Evolutionary conservation across 1,284 basidiomycete species (phyloP), one percentile per base, ranked within the genome.

Genomic region (Golubevia sp.): DNA sequence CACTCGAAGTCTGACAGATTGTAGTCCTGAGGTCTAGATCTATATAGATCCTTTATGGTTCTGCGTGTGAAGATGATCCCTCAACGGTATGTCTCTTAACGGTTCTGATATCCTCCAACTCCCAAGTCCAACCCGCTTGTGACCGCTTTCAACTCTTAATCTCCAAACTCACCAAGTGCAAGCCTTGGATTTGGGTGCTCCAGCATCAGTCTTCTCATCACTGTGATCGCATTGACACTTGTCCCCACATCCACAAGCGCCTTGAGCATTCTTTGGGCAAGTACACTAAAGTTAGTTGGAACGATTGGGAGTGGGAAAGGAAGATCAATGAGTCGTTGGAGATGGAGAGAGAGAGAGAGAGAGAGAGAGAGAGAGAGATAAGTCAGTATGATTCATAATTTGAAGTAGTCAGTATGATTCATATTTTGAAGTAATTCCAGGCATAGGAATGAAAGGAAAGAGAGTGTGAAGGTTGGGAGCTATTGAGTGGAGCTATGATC

Each of bases 391-490:
- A n/a, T n/a, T n/a, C n/a, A n/a, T n/a, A n/a, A n/a, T n/a, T n/a
- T n/a, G n/a, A n/a, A n/a, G n/a, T n/a, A n/a, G n/a, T n/a, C n/a
- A n/a, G n/a, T n/a, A n/a, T n/a, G n/a, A n/a, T n/a, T n/a, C n/a
- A n/a, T n/a, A n/a, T n/a, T n/a, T n/a, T n/a, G n/a, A n/a, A n/a
- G n/a, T n/a, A n/a, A n/a, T n/a, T n/a, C n/a, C n/a, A n/a, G n/a
- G n/a, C n/a, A 53, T 8, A 15, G 23, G 58, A 51, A 24, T 30
- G 21, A 44, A n/a, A 60, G 58, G 24, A 27, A 26, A 54, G 24
- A 27, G 8, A n/a, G n/a, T n/a, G n/a, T n/a, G n/a, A n/a, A n/a
- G n/a, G n/a, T n/a, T n/a, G n/a, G n/a, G n/a, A n/a, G n/a, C n/a
- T n/a, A n/a, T n/a, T n/a, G n/a, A n/a, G n/a, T n/a, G n/a, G n/a